phyloP scores from a whole-genome alignment of 495 filamentous ascomycete species.

The Hyphodiscus hymeniophilus region DNA sequence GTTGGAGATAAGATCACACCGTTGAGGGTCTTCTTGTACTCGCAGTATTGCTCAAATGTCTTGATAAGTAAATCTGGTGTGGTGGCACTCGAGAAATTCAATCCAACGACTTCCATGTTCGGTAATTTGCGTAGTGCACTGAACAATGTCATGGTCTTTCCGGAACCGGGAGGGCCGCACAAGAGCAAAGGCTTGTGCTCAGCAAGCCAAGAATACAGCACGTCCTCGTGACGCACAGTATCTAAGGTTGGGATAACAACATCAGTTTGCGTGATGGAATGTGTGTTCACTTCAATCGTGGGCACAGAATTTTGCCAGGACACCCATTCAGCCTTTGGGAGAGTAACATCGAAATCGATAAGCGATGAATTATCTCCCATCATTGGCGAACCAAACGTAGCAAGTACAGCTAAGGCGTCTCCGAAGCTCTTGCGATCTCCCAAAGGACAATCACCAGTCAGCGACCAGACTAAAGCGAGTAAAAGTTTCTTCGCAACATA shows the following conservation, averaged over 20 bases:
- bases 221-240: conserved; percentile 93
- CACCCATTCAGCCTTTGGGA: conserved; percentile 81
- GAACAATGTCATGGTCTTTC: conserved; percentile 99
- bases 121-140: conserved; percentile 91
- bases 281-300: conserved; percentile 90
- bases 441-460: conserved; percentile 91
- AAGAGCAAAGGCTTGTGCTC: conserved; percentile 96
- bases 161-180: conserved; percentile 94
- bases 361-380: conserved; percentile 67
- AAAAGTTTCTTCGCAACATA: conserved; percentile 90
- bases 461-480: conserved; percentile 84
- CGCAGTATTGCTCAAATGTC: conserved; percentile 98
- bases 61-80: conserved; percentile 96
- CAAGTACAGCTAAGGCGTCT: conserved; percentile 66
- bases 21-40: conserved; percentile 96
- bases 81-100: conserved; percentile 98
- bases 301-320: conserved; percentile 94
- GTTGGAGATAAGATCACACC: conserved; percentile 92
- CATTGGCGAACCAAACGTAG: conserved; percentile 78
- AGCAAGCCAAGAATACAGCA: conserved; percentile 96
- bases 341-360: conserved; percentile 87
- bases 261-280: conserved; percentile 94
- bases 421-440: conserved; percentile 82
- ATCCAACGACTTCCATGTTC: conserved; percentile 96
- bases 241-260: conserved; percentile 96